Percentiles rank a stretch among this genome's conserved stretches.
phyloP scores from a whole-genome alignment of 139 green algal species.

The Edaphochlamys debaryana region DNA sequence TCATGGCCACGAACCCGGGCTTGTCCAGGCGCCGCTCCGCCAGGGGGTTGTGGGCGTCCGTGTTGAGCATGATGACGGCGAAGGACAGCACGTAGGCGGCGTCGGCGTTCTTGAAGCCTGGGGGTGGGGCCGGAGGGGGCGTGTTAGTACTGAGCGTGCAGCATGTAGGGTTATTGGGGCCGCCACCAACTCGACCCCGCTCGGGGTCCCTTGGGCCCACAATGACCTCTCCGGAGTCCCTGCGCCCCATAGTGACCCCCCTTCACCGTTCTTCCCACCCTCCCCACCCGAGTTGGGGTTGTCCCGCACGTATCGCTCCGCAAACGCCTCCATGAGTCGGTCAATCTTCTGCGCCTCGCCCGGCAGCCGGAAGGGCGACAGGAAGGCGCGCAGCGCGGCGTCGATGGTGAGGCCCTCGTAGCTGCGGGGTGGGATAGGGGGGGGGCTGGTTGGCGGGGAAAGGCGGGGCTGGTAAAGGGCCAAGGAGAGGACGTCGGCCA shows the following conservation, averaged over 20 bases:
- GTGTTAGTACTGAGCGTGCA: too few species aligned
- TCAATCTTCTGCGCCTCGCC: slow-evolving; percentile 94
- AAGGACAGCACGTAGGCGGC: slow-evolving; percentile 91
- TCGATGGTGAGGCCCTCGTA: slow-evolving; percentile 75
- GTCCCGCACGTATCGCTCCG: slow-evolving; percentile 53
- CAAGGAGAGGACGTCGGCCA: not conserved
- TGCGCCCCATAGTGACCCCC: too few species aligned
- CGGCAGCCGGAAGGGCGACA: slow-evolving; percentile 79
- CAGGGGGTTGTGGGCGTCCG: slow-evolving; percentile 93
- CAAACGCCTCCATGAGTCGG: slow-evolving; percentile 90
- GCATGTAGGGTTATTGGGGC: too few species aligned
- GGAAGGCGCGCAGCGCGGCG: slow-evolving; percentile 74
- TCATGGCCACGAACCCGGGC: slow-evolving; percentile 90
- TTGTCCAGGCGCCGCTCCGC: slow-evolving; percentile 82
- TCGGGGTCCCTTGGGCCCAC: too few species aligned
- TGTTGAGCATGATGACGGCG: slow-evolving; percentile 97
- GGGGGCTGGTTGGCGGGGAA: not conserved
- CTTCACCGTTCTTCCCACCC: too few species aligned
- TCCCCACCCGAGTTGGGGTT: slow-evolving; percentile 57
- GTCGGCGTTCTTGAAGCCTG: slow-evolving; percentile 84
- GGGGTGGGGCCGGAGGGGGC: too few species aligned
- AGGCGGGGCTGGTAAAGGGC: not conserved
- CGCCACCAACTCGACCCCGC: too few species aligned
- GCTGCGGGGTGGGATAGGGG: not conserved
- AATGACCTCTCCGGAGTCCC: too few species aligned